Evolutionary conservation across 176 grass and related monocot genomes (phyloP).

Genomic region (Eragrostis curvula): DNA sequence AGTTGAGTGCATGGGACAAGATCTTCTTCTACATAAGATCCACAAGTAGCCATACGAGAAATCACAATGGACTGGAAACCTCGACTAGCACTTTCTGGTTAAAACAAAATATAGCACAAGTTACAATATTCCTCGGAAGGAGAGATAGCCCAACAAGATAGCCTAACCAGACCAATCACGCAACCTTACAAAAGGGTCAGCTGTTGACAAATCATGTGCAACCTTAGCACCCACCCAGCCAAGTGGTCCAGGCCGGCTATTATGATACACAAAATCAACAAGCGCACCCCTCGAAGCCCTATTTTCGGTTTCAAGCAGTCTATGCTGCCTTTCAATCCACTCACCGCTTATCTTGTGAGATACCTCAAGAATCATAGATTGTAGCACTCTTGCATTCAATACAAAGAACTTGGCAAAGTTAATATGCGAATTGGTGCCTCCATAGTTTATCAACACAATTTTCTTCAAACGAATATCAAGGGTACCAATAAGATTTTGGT

Average conservation of each 20-base stretch:
- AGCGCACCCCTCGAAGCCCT: neutral
- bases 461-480: no score
- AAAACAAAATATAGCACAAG: no score
- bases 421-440: neutral
- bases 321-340: neutral
- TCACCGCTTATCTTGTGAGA: no score
- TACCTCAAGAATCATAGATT: neutral
- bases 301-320: neutral
- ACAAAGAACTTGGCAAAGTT: slow-evolving; percentile 18
- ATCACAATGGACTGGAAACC: no score
- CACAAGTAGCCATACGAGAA: no score
- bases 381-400: neutral
- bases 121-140: no score
- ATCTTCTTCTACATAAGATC: neutral
- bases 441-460: no score
- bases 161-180: neutral
- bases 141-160: no score
- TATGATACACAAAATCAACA: neutral
- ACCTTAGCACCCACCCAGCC: accelerated
- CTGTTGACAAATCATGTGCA: neutral
- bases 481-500: no score
- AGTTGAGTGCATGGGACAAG: no score
- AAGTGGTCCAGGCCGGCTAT: neutral
- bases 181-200: neutral
- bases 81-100: no score